A percentile compares a stretch with the other conserved stretches of the same genome.
Conservation (phyloP, 2,329 filamentous ascomycete species). For the Sporothrix curviconia region DNA sequence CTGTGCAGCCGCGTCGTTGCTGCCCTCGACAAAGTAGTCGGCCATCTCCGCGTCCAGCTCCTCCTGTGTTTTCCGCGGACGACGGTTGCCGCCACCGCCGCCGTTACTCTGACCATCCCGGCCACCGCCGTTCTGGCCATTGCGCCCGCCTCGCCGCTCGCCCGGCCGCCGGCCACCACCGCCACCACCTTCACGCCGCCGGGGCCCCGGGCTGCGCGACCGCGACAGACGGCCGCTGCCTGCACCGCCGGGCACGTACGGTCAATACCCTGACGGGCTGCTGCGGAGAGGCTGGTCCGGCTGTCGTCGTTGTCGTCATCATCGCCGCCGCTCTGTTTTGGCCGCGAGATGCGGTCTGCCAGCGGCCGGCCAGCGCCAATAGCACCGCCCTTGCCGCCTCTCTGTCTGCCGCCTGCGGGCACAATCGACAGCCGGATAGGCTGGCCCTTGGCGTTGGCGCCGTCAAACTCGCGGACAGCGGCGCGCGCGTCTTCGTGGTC, state of each 20-base stretch:
- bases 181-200: constrained; percentile 17
- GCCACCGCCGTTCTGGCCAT: neutral
- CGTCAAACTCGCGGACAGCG: constrained; percentile 76
- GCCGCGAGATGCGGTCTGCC: constrained; percentile 54
- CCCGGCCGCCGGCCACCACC: constrained; percentile 42
- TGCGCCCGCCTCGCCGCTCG: constrained; percentile 33
- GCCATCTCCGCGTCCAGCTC: constrained; percentile 96
- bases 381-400: constrained; percentile 44
- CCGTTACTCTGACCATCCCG: neutral
- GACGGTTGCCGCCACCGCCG: constrained; percentile 41
- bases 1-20: constrained; percentile 24
- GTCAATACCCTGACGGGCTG: constrained; percentile 63
- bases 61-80: constrained; percentile 79
- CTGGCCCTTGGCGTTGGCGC: constrained; percentile 84
- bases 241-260: constrained; percentile 61
- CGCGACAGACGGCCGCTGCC: constrained; percentile 32
- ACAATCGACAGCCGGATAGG: constrained; percentile 70
- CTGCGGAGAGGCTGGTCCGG: constrained; percentile 23
- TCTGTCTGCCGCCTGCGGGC: constrained; percentile 38
- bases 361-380: constrained; percentile 50
- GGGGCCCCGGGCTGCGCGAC: constrained; percentile 54
- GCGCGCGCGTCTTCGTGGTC: constrained; percentile 61
- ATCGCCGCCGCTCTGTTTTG: constrained; percentile 34
- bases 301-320: constrained; percentile 32
- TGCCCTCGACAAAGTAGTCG: constrained; percentile 67